phyloP scores from a whole-genome alignment of 2,329 filamentous ascomycete genomes.

The Venturia oleaginea region DNA sequence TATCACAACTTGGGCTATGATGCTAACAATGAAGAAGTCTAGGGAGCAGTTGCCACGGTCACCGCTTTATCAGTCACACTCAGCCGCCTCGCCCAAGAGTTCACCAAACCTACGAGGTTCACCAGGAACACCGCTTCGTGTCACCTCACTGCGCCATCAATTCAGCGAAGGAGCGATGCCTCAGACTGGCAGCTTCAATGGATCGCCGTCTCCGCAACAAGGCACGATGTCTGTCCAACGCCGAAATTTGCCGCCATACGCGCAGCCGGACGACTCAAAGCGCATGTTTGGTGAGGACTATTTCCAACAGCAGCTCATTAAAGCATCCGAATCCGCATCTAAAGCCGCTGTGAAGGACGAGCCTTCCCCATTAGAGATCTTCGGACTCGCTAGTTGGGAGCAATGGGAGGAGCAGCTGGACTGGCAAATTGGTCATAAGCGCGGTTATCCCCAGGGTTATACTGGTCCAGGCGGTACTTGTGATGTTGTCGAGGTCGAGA shows the following conservation, averaged over 20 bases:
- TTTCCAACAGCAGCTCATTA: neutral
- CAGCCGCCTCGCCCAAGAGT: neutral
- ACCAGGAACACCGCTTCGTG: neutral
- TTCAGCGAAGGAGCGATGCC: neutral
- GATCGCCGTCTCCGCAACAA: neutral
- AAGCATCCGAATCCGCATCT: neutral
- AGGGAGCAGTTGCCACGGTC: slow-evolving; percentile 1
- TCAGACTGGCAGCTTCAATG: neutral
- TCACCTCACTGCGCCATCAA: neutral
- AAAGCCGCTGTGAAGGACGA: neutral
- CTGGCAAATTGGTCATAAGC: neutral
- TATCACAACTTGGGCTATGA: neutral
- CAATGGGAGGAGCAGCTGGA: neutral
- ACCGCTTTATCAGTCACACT: neutral
- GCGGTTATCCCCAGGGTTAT: neutral
- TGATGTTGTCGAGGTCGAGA: neutral
- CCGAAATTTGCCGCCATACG: neutral
- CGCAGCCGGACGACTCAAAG: neutral
- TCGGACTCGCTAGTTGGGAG: neutral
- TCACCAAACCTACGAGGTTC: neutral
- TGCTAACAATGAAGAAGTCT: slow-evolving; percentile 1
- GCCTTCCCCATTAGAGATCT: slow-evolving; percentile 3
- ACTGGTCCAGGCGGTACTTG: neutral
- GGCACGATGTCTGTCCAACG: slow-evolving; percentile 3
- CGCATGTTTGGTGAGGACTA: slow-evolving; percentile 2